phyloP scores from a whole-genome alignment of 2,329 filamentous ascomycete genomes.

The Helotiales sp. region DNA sequence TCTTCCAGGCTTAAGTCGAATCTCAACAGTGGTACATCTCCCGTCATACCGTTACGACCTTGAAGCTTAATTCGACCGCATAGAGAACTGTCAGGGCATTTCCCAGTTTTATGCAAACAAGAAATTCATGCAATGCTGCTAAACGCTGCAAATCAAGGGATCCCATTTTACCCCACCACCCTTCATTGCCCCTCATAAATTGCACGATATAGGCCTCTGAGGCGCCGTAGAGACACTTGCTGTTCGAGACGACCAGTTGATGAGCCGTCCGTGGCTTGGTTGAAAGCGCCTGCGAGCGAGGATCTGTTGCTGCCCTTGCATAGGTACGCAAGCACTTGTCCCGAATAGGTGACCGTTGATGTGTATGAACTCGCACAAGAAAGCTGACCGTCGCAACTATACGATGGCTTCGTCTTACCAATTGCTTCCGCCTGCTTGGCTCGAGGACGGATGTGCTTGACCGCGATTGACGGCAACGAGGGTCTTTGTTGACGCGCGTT shows the following conservation, averaged over 20 bases:
- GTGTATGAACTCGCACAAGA: not conserved
- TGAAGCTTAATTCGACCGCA: conserved; percentile 23
- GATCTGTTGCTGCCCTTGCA: conserved; percentile 24
- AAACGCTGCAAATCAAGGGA: conserved; percentile 12
- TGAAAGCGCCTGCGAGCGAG: conserved; percentile 2
- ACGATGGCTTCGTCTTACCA: not conserved
- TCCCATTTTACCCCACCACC: conserved; percentile 23
- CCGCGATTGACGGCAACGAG: conserved; percentile 1
- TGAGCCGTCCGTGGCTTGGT: conserved; percentile 15
- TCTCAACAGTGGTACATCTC: conserved; percentile 1
- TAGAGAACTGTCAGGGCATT: conserved; percentile 3
- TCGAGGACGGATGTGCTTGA: conserved; percentile 9
- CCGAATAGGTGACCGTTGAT: not conserved
- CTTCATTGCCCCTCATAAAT: conserved; percentile 23
- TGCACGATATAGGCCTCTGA: conserved; percentile 13
- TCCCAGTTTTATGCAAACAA: conserved; percentile 13
- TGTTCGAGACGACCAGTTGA: conserved; percentile 13
- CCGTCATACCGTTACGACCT: not conserved
- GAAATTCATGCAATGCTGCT: conserved; percentile 15
- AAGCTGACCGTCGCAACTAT: not conserved
- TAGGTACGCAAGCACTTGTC: conserved; percentile 23
- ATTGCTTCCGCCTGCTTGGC: conserved; percentile 24
- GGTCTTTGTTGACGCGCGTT: conserved; percentile 22
- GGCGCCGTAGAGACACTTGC: conserved; percentile 22
- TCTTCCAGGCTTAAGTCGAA: no score